These are phyloP conservation scores for Leccinum griseonigrum DNA, from an alignment of 1,284 basidiomycete genomes.

Conservation along the genomic window DNA sequence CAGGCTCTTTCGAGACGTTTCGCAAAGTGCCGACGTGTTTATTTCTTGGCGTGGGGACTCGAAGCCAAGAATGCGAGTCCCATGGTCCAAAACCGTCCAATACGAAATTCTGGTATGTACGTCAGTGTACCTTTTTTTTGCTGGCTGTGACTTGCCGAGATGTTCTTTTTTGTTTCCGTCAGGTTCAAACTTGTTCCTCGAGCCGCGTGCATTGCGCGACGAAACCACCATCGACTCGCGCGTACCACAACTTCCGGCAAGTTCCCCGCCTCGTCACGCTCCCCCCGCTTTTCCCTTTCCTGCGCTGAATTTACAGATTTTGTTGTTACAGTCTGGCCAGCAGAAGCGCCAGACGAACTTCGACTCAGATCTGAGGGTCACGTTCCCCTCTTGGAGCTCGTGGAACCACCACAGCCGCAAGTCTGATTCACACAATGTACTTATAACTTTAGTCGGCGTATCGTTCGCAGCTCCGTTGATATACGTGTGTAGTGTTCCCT, in stretches of 20 bases:
- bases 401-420: too few relatives aligned
- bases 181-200: constrained; percentile 79
- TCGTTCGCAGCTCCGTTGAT: too few relatives aligned
- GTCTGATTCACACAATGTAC: too few relatives aligned
- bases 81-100: constrained; percentile 54
- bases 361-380: too few relatives aligned
- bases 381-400: too few relatives aligned
- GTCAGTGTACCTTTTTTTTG: not conserved
- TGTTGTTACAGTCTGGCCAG: too few relatives aligned
- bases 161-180: not conserved
- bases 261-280: constrained; percentile 23
- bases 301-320: too few relatives aligned
- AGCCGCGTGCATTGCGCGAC: constrained; percentile 72
- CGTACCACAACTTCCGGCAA: constrained; percentile 72
- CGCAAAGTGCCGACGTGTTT: constrained; percentile 80
- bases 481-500: too few relatives aligned
- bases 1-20: constrained; percentile 75
- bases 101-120: constrained; percentile 59
- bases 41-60: constrained; percentile 74
- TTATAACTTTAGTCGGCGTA: too few relatives aligned
- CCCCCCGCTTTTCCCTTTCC: too few relatives aligned
- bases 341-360: too few relatives aligned
- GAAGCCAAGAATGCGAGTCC: constrained; percentile 76
- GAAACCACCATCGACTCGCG: constrained; percentile 65
- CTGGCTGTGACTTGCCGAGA: not conserved